Percentiles rank a stretch among this genome's conserved stretches.
Evolutionary conservation across 2,329 filamentous ascomycete genomes (phyloP).

Genomic region (Rosellinia necatrix): DNA sequence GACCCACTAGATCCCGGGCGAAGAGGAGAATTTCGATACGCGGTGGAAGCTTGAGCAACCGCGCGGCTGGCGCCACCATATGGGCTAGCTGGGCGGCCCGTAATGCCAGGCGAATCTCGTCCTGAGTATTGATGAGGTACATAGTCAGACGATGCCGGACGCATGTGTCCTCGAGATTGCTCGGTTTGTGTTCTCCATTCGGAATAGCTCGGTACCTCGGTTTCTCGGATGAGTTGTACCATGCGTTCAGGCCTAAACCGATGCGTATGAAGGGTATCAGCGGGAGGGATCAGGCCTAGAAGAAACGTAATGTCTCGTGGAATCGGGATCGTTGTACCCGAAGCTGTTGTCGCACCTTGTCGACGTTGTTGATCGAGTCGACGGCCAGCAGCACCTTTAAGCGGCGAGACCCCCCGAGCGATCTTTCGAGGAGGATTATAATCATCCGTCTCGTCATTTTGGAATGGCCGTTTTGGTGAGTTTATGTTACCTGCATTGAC

Average conservation of each 20-base stretch:
- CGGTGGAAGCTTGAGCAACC: slow-evolving; percentile 45
- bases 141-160: slow-evolving; percentile 51
- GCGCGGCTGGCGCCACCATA: slow-evolving; percentile 47
- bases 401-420: slow-evolving; percentile 83
- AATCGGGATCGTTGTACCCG: slow-evolving; percentile 62
- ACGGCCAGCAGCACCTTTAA: slow-evolving; percentile 88
- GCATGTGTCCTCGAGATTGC: slow-evolving; percentile 43
- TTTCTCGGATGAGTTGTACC: slow-evolving; percentile 72
- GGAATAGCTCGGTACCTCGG: slow-evolving; percentile 65
- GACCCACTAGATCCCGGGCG: slow-evolving; percentile 53
- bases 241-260: slow-evolving; percentile 73
- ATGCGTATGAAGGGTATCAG: slow-evolving; percentile 72
- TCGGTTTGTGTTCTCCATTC: slow-evolving; percentile 55
- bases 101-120: slow-evolving; percentile 36
- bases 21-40: slow-evolving; percentile 58
- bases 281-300: slow-evolving; percentile 74
- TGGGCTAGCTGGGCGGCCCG: slow-evolving; percentile 52
- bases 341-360: slow-evolving; percentile 45
- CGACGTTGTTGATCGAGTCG: slow-evolving; percentile 79
- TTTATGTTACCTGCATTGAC: slow-evolving; percentile 44
- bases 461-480: slow-evolving; percentile 66
- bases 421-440: slow-evolving; percentile 81
- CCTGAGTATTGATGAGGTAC: slow-evolving; percentile 35
- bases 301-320: slow-evolving; percentile 70
- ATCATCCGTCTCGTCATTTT: slow-evolving; percentile 73